Evolutionary conservation across 2,329 filamentous ascomycete genomes (phyloP).

Genomic region (Aspergillus pseudotamarii): DNA sequence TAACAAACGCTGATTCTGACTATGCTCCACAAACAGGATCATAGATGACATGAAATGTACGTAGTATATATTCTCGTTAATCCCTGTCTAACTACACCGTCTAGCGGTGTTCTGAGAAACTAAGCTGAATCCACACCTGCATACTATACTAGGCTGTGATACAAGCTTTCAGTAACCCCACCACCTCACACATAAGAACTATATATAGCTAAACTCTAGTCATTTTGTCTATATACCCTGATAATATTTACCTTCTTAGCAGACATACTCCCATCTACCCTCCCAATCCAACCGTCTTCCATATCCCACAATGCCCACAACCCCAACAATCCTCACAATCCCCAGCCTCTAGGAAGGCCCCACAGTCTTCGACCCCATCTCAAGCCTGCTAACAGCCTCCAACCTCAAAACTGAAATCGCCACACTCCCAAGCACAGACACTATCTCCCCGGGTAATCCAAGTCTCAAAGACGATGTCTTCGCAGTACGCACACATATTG

Average conservation of each 20-base stretch:
- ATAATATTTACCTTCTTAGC: background rate
- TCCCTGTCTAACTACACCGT: background rate
- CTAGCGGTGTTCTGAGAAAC: background rate
- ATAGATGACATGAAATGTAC: background rate
- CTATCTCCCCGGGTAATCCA: background rate
- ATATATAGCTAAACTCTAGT: too few species aligned
- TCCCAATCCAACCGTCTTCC: rapidly evolving
- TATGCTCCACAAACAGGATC: background rate
- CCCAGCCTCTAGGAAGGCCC: background rate
- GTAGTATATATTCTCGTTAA: background rate
- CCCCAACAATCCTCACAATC: background rate
- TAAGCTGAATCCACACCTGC: background rate
- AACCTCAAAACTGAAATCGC: background rate
- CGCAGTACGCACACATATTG: background rate
- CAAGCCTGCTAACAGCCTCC: background rate
- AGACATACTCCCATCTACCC: background rate
- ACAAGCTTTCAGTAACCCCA: background rate
- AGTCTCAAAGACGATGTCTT: background rate
- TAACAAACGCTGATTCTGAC: background rate
- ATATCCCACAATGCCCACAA: background rate
- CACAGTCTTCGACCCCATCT: background rate
- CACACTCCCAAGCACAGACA: background rate
- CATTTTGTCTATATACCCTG: background rate
- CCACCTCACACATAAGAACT: background rate
- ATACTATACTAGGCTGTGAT: background rate